A percentile compares a stretch with the other conserved stretches of the same genome.
These are phyloP conservation scores for Phylloporus sp. DNA, from an alignment of 768 basidiomycete species.

Conservation along the genomic window DNA sequence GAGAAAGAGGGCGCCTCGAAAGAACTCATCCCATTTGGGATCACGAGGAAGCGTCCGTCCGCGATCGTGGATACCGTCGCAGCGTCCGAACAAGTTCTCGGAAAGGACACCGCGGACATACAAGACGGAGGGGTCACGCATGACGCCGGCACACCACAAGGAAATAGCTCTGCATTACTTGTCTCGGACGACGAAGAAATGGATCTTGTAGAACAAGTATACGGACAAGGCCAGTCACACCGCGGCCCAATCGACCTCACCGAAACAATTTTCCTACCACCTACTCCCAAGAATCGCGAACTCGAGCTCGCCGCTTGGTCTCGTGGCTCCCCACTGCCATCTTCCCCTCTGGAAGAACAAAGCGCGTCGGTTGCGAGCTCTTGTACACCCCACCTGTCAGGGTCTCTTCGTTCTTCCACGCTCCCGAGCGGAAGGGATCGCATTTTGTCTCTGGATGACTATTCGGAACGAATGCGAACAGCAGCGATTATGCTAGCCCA, in stretches of 20 bases:
- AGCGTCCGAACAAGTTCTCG: slow-evolving; percentile 30
- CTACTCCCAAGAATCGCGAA: slow-evolving; percentile 81
- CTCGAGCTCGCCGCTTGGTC: slow-evolving; percentile 87
- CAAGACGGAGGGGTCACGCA: slow-evolving; percentile 12
- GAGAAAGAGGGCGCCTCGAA: slow-evolving; percentile 53
- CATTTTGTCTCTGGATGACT: slow-evolving; percentile 83
- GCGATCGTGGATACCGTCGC: slow-evolving; percentile 19
- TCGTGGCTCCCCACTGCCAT: slow-evolving; percentile 41
- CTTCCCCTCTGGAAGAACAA: slow-evolving; percentile 42
- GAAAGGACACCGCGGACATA: slow-evolving; percentile 27
- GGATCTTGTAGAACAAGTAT: slow-evolving; percentile 94
- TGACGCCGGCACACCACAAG: slow-evolving; percentile 17
- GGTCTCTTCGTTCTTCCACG: slow-evolving; percentile 2
- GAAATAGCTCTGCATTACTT: slow-evolving; percentile 17
- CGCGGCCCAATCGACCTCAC: slow-evolving; percentile 73
- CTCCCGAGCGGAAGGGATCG: slow-evolving; percentile 8
- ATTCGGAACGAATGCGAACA: slow-evolving; percentile 97
- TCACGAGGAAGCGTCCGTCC: slow-evolving; percentile 14
- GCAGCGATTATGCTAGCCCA: slow-evolving; percentile 99
- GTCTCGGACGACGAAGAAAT: slow-evolving; percentile 75
- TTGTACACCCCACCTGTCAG: neutral
- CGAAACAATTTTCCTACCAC: slow-evolving; percentile 78
- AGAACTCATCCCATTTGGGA: slow-evolving; percentile 47
- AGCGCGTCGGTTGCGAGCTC: slow-evolving; percentile 20
- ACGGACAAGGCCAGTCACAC: slow-evolving; percentile 72